Evolutionary conservation across 2,329 filamentous ascomycete species (phyloP).

Genomic region (Paraphoma sp.): DNA sequence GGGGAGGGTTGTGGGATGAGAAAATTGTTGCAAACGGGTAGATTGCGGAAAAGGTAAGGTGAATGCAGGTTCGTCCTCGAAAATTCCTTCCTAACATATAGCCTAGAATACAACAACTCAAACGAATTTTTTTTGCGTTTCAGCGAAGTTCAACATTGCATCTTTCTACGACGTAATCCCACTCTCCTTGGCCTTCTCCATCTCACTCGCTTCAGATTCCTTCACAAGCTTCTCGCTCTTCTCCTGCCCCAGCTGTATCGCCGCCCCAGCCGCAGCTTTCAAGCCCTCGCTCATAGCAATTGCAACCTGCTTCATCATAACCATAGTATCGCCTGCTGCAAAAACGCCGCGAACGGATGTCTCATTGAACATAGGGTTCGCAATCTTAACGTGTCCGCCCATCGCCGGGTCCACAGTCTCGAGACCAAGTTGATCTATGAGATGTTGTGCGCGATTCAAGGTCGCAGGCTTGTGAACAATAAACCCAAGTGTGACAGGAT

Average conservation of each 20-base stretch:
- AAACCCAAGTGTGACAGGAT: constrained; percentile 34
- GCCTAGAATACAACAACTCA: background rate
- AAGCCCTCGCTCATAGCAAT: constrained; percentile 39
- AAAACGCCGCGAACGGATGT: constrained; percentile 61
- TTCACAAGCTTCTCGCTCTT: constrained; percentile 18
- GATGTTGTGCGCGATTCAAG: constrained; percentile 37
- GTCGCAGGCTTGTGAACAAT: constrained; percentile 34
- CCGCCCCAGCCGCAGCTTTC: constrained; percentile 35
- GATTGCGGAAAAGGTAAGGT: background rate
- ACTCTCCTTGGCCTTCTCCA: constrained; percentile 4
- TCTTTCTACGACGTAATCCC: background rate
- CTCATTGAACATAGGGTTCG: constrained; percentile 54
- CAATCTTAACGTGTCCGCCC: constrained; percentile 52
- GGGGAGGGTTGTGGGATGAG: background rate
- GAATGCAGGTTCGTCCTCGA: background rate
- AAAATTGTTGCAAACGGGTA: background rate
- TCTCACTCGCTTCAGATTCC: constrained; percentile 14
- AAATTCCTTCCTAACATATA: background rate
- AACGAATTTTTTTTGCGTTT: no score
- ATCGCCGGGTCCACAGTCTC: constrained; percentile 49
- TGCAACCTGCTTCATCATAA: constrained; percentile 39
- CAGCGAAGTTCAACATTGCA: background rate
- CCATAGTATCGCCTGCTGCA: constrained; percentile 59
- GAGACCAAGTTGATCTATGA: constrained; percentile 38
- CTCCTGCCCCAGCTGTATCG: constrained; percentile 31